Conservation (phyloP, 2,329 filamentous ascomycete species). For the Ambrosiella beaveri region DNA sequence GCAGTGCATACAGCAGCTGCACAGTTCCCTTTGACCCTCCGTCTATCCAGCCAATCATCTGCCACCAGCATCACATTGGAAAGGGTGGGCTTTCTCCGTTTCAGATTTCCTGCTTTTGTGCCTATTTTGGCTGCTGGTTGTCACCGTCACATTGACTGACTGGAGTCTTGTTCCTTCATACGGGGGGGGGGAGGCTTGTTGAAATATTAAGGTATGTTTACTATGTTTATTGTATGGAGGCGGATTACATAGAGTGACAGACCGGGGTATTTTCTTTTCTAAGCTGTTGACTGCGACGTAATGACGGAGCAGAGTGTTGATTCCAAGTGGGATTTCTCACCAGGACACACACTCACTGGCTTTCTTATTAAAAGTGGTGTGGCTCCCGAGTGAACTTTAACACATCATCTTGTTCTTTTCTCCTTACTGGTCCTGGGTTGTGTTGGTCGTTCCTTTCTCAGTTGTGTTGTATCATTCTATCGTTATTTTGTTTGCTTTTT, state of each 20-base stretch:
- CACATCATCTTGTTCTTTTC: not conserved
- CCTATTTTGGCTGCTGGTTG: not conserved
- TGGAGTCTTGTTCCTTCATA: not conserved
- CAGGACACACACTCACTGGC: no score
- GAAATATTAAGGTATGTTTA: no score
- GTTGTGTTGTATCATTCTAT: constrained; percentile 5
- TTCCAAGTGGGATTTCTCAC: no score
- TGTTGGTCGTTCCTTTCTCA: not conserved
- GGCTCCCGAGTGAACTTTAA: not conserved
- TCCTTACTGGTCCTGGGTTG: not conserved
- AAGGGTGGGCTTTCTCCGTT: not conserved
- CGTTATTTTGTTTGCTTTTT: not conserved
- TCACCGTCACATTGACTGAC: not conserved
- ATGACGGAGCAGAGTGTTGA: no score
- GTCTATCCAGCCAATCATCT: not conserved
- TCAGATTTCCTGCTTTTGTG: not conserved
- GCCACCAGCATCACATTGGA: not conserved
- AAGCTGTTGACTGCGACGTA: no score
- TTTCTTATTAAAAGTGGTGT: not conserved
- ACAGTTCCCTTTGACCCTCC: not conserved
- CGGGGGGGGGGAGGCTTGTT: not conserved
- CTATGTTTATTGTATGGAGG: no score
- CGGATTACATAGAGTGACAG: no score
- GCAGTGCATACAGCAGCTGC: not conserved
- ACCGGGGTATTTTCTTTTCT: no score